phyloP scores from a whole-genome alignment of 192 early-diverging fungal genomes.

The Coemansia biformis region DNA sequence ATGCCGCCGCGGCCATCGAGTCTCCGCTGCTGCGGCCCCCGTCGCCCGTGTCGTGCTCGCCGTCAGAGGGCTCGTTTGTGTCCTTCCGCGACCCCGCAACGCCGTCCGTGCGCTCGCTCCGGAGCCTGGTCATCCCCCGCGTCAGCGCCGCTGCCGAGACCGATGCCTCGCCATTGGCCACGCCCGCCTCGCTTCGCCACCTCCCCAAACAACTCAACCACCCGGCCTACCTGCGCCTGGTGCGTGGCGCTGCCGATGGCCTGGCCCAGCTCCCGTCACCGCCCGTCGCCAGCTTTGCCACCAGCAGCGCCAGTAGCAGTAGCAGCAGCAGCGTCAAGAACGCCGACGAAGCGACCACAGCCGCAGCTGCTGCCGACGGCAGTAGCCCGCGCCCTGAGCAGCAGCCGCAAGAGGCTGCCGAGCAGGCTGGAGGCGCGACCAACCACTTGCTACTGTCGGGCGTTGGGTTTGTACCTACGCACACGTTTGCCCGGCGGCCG shows the following conservation, averaged over 20 bases:
- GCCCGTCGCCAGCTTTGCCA: neutral
- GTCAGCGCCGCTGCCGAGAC: no score
- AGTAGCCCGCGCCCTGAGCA: no score
- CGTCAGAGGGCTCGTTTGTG: conserved; percentile 1
- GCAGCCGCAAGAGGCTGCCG: no score
- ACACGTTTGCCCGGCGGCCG: conserved; percentile 11
- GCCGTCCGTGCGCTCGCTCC: no score
- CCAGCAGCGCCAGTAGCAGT: conserved; percentile 3
- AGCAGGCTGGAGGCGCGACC: neutral
- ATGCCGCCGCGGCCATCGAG: neutral
- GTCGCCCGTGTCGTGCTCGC: conserved; percentile 13
- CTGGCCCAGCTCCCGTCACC: no score
- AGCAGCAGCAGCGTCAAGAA: conserved; percentile 2
- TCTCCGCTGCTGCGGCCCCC: conserved; percentile 4
- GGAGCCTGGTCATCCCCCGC: no score
- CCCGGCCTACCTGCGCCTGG: conserved; percentile 30
- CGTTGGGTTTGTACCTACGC: conserved; percentile 23
- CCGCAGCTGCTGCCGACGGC: no score
- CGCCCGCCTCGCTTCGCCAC: neutral
- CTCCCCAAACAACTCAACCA: neutral
- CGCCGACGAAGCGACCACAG: neutral
- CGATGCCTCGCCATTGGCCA: no score
- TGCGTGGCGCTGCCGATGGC: neutral
- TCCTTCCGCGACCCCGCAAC: neutral
- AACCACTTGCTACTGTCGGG: conserved; percentile 43